Evolutionary conservation across 2,329 filamentous ascomycete species (phyloP).

Genomic region (Ophiostoma perfectum): DNA sequence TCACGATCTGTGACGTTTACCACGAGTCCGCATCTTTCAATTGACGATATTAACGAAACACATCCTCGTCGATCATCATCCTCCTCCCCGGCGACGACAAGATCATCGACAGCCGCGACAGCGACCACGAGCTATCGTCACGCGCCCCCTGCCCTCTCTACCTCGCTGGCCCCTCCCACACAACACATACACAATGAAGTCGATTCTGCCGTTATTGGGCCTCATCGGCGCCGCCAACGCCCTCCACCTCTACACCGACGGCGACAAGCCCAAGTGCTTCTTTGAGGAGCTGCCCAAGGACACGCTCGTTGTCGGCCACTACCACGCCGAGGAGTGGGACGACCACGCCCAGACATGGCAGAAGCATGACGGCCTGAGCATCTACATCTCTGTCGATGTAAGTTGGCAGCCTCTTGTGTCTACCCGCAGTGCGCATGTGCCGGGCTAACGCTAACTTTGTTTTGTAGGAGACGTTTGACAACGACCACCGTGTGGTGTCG

Average conservation of each 20-base stretch:
- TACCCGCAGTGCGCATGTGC: not conserved
- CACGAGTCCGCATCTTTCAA: not conserved
- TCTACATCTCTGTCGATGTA: slow-evolving; percentile 87
- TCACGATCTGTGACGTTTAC: slow-evolving; percentile 1
- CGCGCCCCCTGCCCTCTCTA: not conserved
- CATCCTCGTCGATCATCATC: not conserved
- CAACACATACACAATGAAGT: slow-evolving; percentile 45
- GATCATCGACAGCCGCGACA: not conserved
- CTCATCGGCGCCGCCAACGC: slow-evolving; percentile 65
- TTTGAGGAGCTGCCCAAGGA: slow-evolving; percentile 97
- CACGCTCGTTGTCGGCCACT: slow-evolving; percentile 91
- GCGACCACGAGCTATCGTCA: slow-evolving; percentile 10
- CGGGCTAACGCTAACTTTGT: not conserved
- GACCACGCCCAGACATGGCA: slow-evolving; percentile 62
- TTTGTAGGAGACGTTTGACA: slow-evolving; percentile 80
- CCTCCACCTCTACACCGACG: slow-evolving; percentile 94
- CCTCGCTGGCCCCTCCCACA: not conserved
- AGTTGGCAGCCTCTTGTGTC: slow-evolving; percentile 29
- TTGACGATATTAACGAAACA: not conserved
- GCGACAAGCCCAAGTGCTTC: slow-evolving; percentile 84
- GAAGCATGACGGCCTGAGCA: slow-evolving; percentile 68
- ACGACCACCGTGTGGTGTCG: slow-evolving; percentile 91
- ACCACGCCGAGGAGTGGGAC: slow-evolving; percentile 79
- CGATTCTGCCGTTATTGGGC: slow-evolving; percentile 60
- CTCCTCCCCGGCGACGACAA: not conserved